phyloP scores from a whole-genome alignment of 768 basidiomycete species.

The Serpula lacrymans region DNA sequence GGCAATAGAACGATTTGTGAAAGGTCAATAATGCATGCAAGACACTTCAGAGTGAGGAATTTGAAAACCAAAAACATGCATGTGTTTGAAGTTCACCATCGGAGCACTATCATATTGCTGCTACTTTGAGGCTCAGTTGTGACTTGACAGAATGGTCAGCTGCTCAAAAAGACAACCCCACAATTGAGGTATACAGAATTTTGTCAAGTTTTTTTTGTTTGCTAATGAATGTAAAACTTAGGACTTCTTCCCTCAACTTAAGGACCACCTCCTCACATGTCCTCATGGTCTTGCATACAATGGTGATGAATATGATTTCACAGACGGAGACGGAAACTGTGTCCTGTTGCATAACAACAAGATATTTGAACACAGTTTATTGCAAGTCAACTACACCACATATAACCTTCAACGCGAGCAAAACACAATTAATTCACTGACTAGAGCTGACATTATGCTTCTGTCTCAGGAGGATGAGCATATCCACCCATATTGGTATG shows the following conservation, averaged over 20 bases:
- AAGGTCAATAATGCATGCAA: conserved; percentile 8
- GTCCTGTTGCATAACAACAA: conserved; percentile 23
- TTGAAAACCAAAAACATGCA: not conserved
- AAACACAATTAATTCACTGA: conserved; percentile 26
- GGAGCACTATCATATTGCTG: conserved; percentile 19
- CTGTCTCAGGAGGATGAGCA: conserved; percentile 16
- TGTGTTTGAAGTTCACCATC: conserved; percentile 8
- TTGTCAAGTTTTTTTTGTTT: not conserved
- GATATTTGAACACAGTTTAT: conserved; percentile 29
- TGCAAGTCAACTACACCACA: conserved; percentile 30
- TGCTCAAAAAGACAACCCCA: conserved; percentile 17
- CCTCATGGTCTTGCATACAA: conserved; percentile 4
- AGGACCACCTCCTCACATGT: conserved; percentile 9
- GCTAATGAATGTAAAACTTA: too few species aligned
- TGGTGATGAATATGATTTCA: conserved; percentile 14
- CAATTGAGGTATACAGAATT: conserved; percentile 12
- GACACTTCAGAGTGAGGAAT: not conserved
- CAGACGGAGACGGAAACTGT: conserved; percentile 14
- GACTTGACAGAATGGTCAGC: conserved; percentile 13
- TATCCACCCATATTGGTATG: conserved; percentile 37
- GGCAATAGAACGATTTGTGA: conserved; percentile 13
- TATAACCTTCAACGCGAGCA: conserved; percentile 23
- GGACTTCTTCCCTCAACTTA: conserved; percentile 5
- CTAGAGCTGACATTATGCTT: conserved; percentile 35
- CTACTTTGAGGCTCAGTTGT: not conserved